Percentiles rank a stretch among this genome's conserved stretches.
phyloP scores from a whole-genome alignment of 2,329 filamentous ascomycete species.

The Penicillium olsonii region DNA sequence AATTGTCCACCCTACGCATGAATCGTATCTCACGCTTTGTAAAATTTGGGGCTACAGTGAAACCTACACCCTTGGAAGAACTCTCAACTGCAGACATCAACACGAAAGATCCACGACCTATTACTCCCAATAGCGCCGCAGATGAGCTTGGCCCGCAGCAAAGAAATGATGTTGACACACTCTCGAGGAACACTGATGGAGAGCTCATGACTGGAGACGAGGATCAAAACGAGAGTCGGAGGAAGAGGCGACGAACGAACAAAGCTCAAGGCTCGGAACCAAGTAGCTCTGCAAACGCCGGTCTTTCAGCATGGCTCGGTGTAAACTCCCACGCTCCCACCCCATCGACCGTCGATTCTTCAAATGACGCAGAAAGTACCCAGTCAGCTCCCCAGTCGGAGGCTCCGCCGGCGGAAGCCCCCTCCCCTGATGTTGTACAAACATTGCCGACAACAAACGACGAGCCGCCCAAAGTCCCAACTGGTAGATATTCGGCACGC shows the following conservation, averaged over 20 bases:
- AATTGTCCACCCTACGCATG: not conserved
- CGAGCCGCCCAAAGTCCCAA: not conserved
- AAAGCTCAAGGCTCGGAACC: conserved; percentile 13
- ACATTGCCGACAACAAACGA: not conserved
- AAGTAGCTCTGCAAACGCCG: conserved; percentile 6
- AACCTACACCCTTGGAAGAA: conserved; percentile 6
- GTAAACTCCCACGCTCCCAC: not conserved
- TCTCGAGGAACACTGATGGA: not conserved
- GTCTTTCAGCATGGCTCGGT: conserved; percentile 20
- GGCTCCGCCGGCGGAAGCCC: conserved; percentile 3
- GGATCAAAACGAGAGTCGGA: conserved; percentile 35
- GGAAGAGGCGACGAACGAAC: conserved; percentile 39
- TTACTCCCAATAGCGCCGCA: not conserved
- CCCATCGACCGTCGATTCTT: not conserved
- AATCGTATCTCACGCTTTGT: not conserved
- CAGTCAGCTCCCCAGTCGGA: not conserved
- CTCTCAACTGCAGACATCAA: not conserved
- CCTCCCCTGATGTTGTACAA: not conserved
- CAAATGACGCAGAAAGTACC: not conserved
- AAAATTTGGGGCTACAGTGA: conserved; percentile 20
- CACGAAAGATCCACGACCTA: not conserved
- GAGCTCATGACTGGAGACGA: conserved; percentile 19
- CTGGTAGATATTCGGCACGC: conserved; percentile 39
- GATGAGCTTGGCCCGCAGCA: not conserved
- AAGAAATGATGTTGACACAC: not conserved